A percentile compares a stretch with the other conserved stretches of the same genome.
phyloP scores from a whole-genome alignment of 2,329 filamentous ascomycete genomes.

The Microdochium paspali region DNA sequence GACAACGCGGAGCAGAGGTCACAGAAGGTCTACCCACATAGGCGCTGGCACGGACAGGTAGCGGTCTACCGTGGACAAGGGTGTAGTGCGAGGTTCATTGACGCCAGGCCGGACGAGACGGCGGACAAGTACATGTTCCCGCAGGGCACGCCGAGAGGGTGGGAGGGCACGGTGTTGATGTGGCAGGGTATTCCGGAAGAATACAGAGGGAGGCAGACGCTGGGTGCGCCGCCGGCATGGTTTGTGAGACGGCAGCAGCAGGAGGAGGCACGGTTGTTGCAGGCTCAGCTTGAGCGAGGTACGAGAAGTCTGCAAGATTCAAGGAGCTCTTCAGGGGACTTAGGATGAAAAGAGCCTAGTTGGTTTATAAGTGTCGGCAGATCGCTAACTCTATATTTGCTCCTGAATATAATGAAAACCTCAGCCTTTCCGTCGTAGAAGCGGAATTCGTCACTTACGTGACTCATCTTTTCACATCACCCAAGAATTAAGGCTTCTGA shows the following conservation, averaged over 20 bases:
- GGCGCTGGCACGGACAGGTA: not conserved
- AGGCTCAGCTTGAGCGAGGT: not conserved
- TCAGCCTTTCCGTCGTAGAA: too few relatives aligned
- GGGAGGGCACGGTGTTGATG: not conserved
- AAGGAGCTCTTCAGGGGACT: not conserved
- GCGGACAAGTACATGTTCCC: not conserved
- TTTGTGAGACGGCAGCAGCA: not conserved
- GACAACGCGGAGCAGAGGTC: not conserved
- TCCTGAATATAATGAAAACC: too few relatives aligned
- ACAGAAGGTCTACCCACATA: not conserved
- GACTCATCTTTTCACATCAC: too few relatives aligned
- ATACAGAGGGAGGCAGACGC: not conserved
- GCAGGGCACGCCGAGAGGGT: not conserved
- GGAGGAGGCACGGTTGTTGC: too few relatives aligned
- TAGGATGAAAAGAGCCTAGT: too few relatives aligned
- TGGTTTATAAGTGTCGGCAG: too few relatives aligned
- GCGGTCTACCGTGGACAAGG: not conserved
- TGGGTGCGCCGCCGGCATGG: not conserved
- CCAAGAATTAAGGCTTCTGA: too few relatives aligned
- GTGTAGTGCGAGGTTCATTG: not conserved
- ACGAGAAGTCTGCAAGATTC: not conserved
- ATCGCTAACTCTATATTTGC: too few relatives aligned
- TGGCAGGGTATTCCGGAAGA: not conserved
- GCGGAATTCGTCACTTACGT: too few relatives aligned
- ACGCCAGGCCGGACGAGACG: not conserved